These are phyloP conservation scores for Phyllosticta citrichinensis DNA, from an alignment of 2,329 filamentous ascomycete genomes.

Conservation along the genomic window DNA sequence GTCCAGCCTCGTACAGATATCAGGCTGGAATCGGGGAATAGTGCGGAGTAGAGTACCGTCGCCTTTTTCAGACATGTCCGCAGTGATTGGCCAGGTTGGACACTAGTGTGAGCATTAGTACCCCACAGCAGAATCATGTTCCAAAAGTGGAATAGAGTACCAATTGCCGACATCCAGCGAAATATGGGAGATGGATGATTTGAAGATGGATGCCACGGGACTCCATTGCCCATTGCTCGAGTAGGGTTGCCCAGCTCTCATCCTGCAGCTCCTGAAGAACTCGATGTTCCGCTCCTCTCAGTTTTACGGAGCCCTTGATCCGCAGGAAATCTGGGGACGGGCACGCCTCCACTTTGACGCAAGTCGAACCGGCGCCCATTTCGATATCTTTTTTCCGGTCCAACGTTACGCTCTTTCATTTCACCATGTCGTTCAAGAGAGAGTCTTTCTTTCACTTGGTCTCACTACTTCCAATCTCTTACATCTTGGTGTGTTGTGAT, in stretches of 20 bases:
- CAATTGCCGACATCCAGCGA: background rate
- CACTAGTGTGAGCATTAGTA: background rate
- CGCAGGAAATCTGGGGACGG: too few relatives aligned
- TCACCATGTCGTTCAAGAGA: too few relatives aligned
- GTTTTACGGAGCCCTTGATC: too few relatives aligned
- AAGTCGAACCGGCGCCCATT: too few relatives aligned
- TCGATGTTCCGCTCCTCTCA: background rate
- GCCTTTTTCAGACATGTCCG: background rate
- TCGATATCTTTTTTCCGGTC: too few relatives aligned
- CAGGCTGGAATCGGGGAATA: background rate
- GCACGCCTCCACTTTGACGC: too few relatives aligned
- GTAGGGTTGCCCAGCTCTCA: background rate
- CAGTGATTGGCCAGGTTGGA: background rate
- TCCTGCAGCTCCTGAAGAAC: background rate
- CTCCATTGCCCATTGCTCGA: too few relatives aligned
- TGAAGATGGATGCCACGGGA: background rate
- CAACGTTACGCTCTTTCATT: background rate
- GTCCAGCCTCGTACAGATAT: background rate
- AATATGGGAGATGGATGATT: background rate
- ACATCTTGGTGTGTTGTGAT: background rate
- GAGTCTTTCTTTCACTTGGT: background rate
- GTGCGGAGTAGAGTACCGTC: background rate
- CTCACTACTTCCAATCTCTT: background rate
- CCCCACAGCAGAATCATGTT: background rate
- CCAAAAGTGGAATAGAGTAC: background rate